A percentile compares a stretch with the other conserved stretches of the same genome.
phyloP scores from a whole-genome alignment of 345 rosid genomes.

The Pistacia vera region DNA sequence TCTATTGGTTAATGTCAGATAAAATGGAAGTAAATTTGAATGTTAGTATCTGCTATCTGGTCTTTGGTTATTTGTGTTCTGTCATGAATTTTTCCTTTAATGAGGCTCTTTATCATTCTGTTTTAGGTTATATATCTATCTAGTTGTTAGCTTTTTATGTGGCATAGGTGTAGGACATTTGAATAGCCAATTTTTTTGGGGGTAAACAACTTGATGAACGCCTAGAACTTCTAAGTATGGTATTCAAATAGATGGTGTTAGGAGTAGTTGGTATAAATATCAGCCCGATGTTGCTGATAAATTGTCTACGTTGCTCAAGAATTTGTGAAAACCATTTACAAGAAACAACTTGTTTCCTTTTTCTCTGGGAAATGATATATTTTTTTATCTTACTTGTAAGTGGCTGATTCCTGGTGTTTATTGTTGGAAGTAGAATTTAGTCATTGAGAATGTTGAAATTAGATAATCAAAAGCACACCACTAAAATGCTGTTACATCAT shows the following conservation, averaged over 20 bases:
- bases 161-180: neutral
- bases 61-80: conserved; percentile 6
- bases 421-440: neutral
- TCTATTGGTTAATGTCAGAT: neutral
- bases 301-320: neutral
- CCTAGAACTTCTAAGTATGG: neutral
- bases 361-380: neutral
- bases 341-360: neutral
- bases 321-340: neutral
- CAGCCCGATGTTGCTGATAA: neutral
- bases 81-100: neutral
- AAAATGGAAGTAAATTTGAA: neutral
- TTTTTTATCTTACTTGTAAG: conserved; percentile 19
- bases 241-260: neutral
- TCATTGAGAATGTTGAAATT: neutral
- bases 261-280: neutral
- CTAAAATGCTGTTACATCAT: neutral
- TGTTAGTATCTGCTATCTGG: neutral
- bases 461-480: neutral
- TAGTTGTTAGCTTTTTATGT: neutral
- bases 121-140: neutral
- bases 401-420: neutral
- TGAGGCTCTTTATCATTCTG: neutral
- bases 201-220: neutral
- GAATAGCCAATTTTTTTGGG: neutral